Conservation (phyloP, 805 yeast genomes). For the Candida nitratophila region DNA sequence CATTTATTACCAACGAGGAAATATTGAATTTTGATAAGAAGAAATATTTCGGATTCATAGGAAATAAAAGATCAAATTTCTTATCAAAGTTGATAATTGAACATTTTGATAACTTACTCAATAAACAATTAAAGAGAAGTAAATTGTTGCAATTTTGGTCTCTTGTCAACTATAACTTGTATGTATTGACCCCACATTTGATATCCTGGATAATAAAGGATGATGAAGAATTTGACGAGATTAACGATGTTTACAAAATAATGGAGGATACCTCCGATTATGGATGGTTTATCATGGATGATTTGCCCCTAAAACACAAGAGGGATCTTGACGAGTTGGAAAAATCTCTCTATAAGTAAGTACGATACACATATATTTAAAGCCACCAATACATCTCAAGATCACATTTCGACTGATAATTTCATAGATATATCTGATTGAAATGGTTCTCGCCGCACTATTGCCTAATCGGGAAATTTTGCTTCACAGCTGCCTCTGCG, state of each 20-base stretch:
- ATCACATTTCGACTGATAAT: too few relatives aligned
- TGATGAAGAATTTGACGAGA: slow-evolving; percentile 30
- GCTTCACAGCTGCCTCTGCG: too few relatives aligned
- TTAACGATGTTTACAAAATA: slow-evolving; percentile 38
- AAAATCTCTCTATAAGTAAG: not conserved
- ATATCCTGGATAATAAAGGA: slow-evolving; percentile 42
- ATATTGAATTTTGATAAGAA: slow-evolving; percentile 39
- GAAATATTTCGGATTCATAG: slow-evolving; percentile 55
- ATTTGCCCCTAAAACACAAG: slow-evolving; percentile 2
- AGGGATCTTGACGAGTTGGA: not conserved
- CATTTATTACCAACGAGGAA: slow-evolving; percentile 40
- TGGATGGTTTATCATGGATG: slow-evolving; percentile 28
- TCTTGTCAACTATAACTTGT: slow-evolving; percentile 42
- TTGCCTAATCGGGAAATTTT: too few relatives aligned
- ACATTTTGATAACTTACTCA: slow-evolving; percentile 25
- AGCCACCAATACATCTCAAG: too few relatives aligned
- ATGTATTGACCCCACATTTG: slow-evolving; percentile 59
- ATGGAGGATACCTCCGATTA: slow-evolving; percentile 37
- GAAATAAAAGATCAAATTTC: slow-evolving; percentile 46
- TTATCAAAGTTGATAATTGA: slow-evolving; percentile 38
- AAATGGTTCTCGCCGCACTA: too few relatives aligned
- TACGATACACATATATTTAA: too few relatives aligned
- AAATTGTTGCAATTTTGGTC: slow-evolving; percentile 58
- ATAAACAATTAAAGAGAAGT: slow-evolving; percentile 23
- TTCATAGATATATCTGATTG: too few relatives aligned